Base-by-base conservation (phyloP, 2,329 filamentous ascomycete genomes). In the Remersonia thermophila region DNA sequence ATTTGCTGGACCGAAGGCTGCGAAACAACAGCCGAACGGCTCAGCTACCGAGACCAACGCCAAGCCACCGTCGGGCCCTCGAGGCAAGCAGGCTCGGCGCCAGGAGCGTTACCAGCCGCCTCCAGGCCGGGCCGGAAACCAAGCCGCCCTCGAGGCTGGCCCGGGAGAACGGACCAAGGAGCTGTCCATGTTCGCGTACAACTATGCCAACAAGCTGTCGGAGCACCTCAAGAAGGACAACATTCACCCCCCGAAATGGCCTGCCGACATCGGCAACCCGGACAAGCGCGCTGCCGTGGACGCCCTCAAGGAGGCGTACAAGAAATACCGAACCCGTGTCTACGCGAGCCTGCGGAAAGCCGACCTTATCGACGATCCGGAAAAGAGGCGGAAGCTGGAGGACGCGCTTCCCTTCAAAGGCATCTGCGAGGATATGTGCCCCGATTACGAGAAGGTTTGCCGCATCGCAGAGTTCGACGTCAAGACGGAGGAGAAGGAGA, bases 381-480 rank as follows among this genome's bases (percentile, higher is more conserved):
- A 77, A 23, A 71, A 74, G 47, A 69, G 69, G 37, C 74, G 76
- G 49, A 67, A 65, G 13, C 61, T 81, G 7, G 65, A 71, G 39
- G 69, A 80, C 50, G 77, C 77, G 6, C 72, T 80, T 32, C 67
- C 71, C 29, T 81, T 81, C 50, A 75, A 75, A 51, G 77, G 77
- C 11, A 77, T 76, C 31, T 80, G 75, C 47, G 72, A 80, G 47
- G 71, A 77, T 17, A 80, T 80, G 76, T 81, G 77, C 42, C 77
- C 77, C 4, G 71, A 78, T 43, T 79, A 71, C 53, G 77, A 81
- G 51, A 71, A 71, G 51, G 66, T 77, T 25, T 71, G 65, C 33
- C 66, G 76, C 41, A 78, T 80, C 38, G 69, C 68, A 32, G 73
- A 80, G 50, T 60, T 65, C 46, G 71, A 79, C 41, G 65, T 77